Percentiles rank a stretch among this genome's conserved stretches.
These are phyloP conservation scores for Paramecium caudatum DNA, from an alignment of 73 alveolate species.

Conservation along the genomic window DNA sequence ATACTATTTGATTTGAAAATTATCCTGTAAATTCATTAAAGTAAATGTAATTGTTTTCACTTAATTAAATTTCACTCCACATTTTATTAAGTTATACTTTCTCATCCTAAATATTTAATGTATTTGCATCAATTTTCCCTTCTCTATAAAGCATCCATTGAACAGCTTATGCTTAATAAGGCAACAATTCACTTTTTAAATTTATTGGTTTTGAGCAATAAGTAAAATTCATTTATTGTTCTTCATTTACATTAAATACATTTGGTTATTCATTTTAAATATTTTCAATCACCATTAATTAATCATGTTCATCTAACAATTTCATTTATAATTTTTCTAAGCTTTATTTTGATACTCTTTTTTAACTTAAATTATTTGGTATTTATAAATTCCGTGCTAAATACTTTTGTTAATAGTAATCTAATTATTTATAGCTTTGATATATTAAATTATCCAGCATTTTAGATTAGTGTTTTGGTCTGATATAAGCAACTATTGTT, in stretches of 20 bases:
- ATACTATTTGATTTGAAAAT: conserved; percentile 1
- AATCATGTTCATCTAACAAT: too few relatives aligned
- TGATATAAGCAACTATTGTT: not conserved
- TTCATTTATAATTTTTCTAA: too few relatives aligned
- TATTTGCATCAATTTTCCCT: conserved; percentile 19
- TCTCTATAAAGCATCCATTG: conserved; percentile 76
- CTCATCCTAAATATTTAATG: not conserved
- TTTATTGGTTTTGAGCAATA: not conserved
- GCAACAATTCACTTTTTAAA: conserved; percentile 12
- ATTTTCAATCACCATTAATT: too few relatives aligned
- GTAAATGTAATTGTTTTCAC: conserved; percentile 41
- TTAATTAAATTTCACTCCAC: conserved; percentile 62
- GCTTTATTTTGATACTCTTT: too few relatives aligned
- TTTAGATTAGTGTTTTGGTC: not conserved
- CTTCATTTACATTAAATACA: conserved; percentile 43
- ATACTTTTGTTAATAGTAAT: not conserved
- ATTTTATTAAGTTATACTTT: conserved; percentile 12
- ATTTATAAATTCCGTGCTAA: not conserved
- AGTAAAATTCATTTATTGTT: conserved; percentile 40
- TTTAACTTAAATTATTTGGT: not conserved
- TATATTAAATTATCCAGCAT: not conserved
- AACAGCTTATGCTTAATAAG: conserved; percentile 58
- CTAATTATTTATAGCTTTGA: not conserved
- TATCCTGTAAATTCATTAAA: conserved; percentile 70
- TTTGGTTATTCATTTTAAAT: not conserved